These are phyloP conservation scores for Hypholoma fasciculare DNA, from an alignment of 768 basidiomycete genomes.

Conservation along the genomic window DNA sequence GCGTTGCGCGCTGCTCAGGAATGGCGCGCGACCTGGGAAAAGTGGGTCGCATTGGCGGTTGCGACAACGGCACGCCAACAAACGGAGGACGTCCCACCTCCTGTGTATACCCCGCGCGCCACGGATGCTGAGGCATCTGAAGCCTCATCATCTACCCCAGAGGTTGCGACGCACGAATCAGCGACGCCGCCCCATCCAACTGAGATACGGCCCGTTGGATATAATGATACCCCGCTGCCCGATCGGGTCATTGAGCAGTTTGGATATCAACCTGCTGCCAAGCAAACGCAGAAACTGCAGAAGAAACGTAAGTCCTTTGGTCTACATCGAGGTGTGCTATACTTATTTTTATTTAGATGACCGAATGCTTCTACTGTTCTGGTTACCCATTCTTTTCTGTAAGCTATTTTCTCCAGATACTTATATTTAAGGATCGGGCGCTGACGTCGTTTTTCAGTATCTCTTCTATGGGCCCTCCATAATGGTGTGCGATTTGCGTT, in stretches of 20 bases:
- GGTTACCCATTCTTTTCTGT: slow-evolving; percentile 84
- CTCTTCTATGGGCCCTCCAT: slow-evolving; percentile 62
- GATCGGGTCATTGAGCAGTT: slow-evolving; percentile 72
- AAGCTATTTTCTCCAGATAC: slow-evolving; percentile 30
- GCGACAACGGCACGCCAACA: slow-evolving; percentile 45
- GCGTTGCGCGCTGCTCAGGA: slow-evolving; percentile 59
- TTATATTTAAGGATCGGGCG: not conserved
- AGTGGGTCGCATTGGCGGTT: slow-evolving; percentile 61
- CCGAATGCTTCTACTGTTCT: slow-evolving; percentile 82
- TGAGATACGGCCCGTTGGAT: slow-evolving; percentile 43
- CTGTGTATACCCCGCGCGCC: slow-evolving; percentile 72
- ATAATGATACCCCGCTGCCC: slow-evolving; percentile 50
- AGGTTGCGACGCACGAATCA: slow-evolving; percentile 13
- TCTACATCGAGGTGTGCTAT: not conserved
- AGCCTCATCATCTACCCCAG: slow-evolving; percentile 12
- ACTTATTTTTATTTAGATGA: slow-evolving; percentile 52
- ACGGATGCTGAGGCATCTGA: slow-evolving; percentile 14
- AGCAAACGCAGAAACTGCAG: slow-evolving; percentile 45
- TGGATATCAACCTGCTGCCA: slow-evolving; percentile 56
- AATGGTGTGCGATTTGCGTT: slow-evolving; percentile 53
- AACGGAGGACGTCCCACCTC: slow-evolving; percentile 61
- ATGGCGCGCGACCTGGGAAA: slow-evolving; percentile 73
- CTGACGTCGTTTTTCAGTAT: slow-evolving; percentile 37
- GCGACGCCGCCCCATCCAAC: slow-evolving; percentile 22
- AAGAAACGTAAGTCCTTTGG: slow-evolving; percentile 63